Evolutionary conservation across 306 rosid species (phyloP), one percentile per base, ranked within the genome.

Genomic region (Cicer pinnatifidum): DNA sequence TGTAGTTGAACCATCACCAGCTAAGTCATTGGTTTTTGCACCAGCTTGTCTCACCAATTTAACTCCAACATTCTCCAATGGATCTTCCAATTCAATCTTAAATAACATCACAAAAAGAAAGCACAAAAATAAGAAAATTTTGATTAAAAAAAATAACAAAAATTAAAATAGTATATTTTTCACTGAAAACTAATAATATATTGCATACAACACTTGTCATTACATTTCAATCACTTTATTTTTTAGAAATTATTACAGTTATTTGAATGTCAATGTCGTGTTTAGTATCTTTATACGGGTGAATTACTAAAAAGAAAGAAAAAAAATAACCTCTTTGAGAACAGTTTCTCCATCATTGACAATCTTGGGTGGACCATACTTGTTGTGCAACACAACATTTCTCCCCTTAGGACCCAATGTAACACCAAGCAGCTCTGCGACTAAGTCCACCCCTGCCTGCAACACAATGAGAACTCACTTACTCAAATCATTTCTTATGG

Each of bases 31-130:
- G 52, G 97, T 93, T 82, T 84, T 93, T 3, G 97, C 98, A 39
- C 97, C 97, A 59, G 98, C 98, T 86, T 93, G 98, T 75, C 98
- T 93, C 69, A 91, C 91, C 92, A 91, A 80, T 83, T 93, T 93
- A 56, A 93, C 96, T 72, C 97, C 97, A 75, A 93, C 91, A 78
- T 93, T 93, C 89, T 91, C 97, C 82, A 91, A 80, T 8, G 96
- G 89, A 73, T 91, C 98, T 74, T 93, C 98, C 87, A 93, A 78
- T 78, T 93, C 97, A 68, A 93, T 89, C 98, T 91, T 71, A 63
- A 67, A 69, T 9, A 67, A 74, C 63, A 40, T 33, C 47, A 12
- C 2, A 64, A 15, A 37, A 59, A 59, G 38, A 43, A 12, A 20
- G 8, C 54, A 68, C 10, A 61, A 17, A 69, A 62, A 62, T 6